Evolutionary conservation across 2,329 filamentous ascomycete genomes (phyloP).

Genomic region (Bipolaris zeicola): DNA sequence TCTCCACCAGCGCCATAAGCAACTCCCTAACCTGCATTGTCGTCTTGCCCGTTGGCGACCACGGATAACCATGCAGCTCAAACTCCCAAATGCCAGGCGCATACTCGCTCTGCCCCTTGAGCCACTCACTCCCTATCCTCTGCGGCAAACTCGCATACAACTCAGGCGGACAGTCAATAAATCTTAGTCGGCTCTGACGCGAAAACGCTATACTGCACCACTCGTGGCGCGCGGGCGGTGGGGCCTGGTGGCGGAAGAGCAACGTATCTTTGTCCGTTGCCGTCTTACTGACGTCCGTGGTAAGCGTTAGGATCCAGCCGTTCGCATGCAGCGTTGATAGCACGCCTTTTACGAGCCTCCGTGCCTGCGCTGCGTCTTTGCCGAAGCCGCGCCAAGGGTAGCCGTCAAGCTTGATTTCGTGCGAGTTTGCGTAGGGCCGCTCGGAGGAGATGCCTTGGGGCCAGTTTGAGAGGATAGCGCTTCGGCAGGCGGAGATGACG

Average conservation of each 20-base stretch:
- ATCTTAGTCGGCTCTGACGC: slow-evolving; percentile 31
- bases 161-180: slow-evolving; percentile 38
- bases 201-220: slow-evolving; percentile 49
- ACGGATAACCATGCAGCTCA: slow-evolving; percentile 46
- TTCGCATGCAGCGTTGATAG: slow-evolving; percentile 27
- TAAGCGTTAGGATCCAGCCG: slow-evolving; percentile 49
- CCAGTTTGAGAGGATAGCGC: slow-evolving; percentile 32
- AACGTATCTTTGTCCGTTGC: slow-evolving; percentile 37
- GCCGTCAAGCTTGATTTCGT: slow-evolving; percentile 48
- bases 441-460: slow-evolving; percentile 39
- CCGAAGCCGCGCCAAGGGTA: slow-evolving; percentile 43
- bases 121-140: slow-evolving; percentile 16
- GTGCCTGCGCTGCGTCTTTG: slow-evolving; percentile 36
- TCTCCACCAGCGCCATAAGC: slow-evolving; percentile 37
- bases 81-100: slow-evolving; percentile 33
- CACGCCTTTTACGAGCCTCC: slow-evolving; percentile 41
- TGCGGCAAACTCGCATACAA: slow-evolving; percentile 14
- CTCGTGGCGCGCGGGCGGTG: slow-evolving; percentile 43
- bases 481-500: slow-evolving; percentile 36
- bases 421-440: slow-evolving; percentile 39
- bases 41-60: slow-evolving; percentile 38
- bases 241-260: slow-evolving; percentile 47
- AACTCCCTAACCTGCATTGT: slow-evolving; percentile 46
- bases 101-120: slow-evolving; percentile 17
- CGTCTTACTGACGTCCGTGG: slow-evolving; percentile 46